Base-by-base conservation (phyloP, 2,329 filamentous ascomycete species). In the Arachnomyces sp. region DNA sequence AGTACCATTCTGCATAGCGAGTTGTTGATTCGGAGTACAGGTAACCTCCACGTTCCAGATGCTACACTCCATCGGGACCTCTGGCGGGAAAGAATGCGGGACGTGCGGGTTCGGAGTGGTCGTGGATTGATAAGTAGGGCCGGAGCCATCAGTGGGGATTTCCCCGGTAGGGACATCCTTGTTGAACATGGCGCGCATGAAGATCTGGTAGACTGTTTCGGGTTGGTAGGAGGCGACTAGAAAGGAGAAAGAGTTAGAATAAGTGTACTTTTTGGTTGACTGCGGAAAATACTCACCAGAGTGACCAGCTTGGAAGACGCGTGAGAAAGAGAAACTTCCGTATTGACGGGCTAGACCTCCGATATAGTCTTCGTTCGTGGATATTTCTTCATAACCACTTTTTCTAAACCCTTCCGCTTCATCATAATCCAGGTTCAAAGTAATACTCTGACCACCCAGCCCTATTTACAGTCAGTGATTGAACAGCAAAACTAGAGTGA, bases 381-480 rank as follows among this genome's bases (percentile, higher is more conserved):
- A 46, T 35, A 67, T 56, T 34, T 57, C 49, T 39, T 50, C 53
- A 45, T 73, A 73, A 4, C 70, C 69, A 8, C 69, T 67, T 3
- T 51, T 43, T 9, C 49, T 50, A 52, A 75, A 75, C 1, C 56
- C 45, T 1, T 54, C 52, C 2, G 60, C 52, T 15, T 57, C 44
- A 1, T 60, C 51, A 50, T 71, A 68, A 7, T 66, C 61, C 36
- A 75, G 57, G 2, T 65, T 64, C 1, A 72, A 55, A 33, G 63
- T 68, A 12, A 67, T 63, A 3, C 52, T 49, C 50, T 75, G 70
- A 21, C 71, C 72, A 15, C 71, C 71, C 8, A 74, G 46, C 72
- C 68, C 21, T 25, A 25, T 25, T 9, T 5, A 5, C 5, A 25
- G 21, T 25, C 21, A 25, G 21, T n/a, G 9, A 25, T 25, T 25